Conservation (phyloP, 768 basidiomycete genomes). For the Tulasnella sp. region DNA sequence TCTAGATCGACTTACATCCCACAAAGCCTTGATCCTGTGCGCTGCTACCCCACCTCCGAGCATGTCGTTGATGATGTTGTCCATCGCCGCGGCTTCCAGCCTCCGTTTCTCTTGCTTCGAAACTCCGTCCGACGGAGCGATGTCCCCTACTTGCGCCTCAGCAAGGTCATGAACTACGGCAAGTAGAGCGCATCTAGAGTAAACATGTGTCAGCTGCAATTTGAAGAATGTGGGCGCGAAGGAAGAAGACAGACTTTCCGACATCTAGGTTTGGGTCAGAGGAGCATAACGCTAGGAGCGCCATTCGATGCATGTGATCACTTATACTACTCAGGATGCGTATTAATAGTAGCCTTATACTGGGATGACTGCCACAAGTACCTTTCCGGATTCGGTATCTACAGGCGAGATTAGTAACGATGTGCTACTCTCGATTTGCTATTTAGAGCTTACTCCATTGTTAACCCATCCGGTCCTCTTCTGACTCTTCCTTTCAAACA, state of each 20-base stretch:
- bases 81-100: conserved; percentile 79
- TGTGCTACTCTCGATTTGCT: background rate
- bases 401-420: background rate
- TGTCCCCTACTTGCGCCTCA: conserved; percentile 95
- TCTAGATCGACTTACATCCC: conserved; percentile 55
- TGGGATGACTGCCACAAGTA: conserved; percentile 21
- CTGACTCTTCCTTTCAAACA: conserved; percentile 52
- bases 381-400: conserved; percentile 86
- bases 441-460: conserved; percentile 42
- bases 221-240: conserved; percentile 8
- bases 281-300: conserved; percentile 79
- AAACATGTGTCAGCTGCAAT: background rate
- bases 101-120: conserved; percentile 66
- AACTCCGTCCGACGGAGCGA: conserved; percentile 81
- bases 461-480: conserved; percentile 94
- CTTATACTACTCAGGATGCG: conserved; percentile 50
- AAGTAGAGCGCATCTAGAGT: conserved; percentile 71
- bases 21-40: conserved; percentile 53
- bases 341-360: background rate
- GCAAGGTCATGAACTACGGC: conserved; percentile 89
- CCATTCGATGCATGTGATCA: conserved; percentile 98
- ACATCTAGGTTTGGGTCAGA: conserved; percentile 63
- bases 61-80: conserved; percentile 82
- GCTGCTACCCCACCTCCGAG: conserved; percentile 57
- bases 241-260: conserved; percentile 44